phyloP scores from a whole-genome alignment of 164 flowering plant genomes.

The Piper longum region DNA sequence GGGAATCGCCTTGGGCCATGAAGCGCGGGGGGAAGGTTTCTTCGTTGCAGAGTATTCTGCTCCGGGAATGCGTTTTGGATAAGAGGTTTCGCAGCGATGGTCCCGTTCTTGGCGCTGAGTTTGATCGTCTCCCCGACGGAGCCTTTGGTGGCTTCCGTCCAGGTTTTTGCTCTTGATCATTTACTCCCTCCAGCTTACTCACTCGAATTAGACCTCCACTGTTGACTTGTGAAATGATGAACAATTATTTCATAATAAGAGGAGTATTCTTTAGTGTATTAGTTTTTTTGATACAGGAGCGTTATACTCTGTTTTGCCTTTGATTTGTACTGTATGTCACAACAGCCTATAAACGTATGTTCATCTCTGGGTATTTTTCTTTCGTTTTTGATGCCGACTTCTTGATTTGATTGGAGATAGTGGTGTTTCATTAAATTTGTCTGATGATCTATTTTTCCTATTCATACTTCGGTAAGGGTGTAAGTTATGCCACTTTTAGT shows the following conservation, averaged over 20 bases:
- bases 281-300: no score
- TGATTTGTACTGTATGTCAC: no score
- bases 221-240: neutral
- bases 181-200: no score
- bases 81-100: constrained; percentile 79
- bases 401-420: neutral
- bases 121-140: constrained; percentile 48
- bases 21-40: constrained; percentile 10
- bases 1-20: neutral
- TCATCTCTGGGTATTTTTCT: neutral
- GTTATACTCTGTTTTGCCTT: no score
- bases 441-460: neutral
- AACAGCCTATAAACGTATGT: neutral
- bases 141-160: constrained; percentile 12
- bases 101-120: constrained; percentile 69
- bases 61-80: constrained; percentile 39
- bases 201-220: neutral
- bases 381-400: neutral
- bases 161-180: constrained; percentile 17
- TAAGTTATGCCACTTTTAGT: neutral
- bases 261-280: no score
- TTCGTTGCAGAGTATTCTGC: constrained; percentile 32
- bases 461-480: no score
- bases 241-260: no score
- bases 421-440: neutral